phyloP scores from a whole-genome alignment of 1,284 basidiomycete species.

The Marasmius oreades region DNA sequence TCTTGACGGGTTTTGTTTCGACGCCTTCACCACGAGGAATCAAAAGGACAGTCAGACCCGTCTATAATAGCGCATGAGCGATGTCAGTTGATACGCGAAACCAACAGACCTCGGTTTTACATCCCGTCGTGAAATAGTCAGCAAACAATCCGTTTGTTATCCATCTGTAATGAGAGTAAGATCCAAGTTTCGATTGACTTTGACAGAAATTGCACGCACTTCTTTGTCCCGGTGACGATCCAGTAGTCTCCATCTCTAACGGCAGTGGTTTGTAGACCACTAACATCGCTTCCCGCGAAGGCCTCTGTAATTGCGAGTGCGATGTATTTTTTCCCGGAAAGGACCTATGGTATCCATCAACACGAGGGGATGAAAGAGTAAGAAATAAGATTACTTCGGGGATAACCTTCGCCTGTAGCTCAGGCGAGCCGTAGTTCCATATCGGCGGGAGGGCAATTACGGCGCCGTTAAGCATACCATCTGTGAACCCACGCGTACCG shows the following conservation, averaged over 20 bases:
- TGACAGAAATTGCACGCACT: conserved; percentile 34
- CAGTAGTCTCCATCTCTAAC: conserved; percentile 79
- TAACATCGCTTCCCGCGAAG: conserved; percentile 92
- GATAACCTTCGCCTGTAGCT: conserved; percentile 70
- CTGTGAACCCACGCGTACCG: conserved; percentile 81
- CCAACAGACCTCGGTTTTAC: conserved; percentile 55
- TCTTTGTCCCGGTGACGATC: conserved; percentile 89
- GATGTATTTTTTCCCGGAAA: conserved; percentile 81
- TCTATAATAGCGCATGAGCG: conserved; percentile 29
- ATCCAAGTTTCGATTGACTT: not conserved
- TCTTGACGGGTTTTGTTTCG: conserved; percentile 89
- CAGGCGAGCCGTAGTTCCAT: conserved; percentile 82
- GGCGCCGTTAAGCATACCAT: conserved; percentile 66
- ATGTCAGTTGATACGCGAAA: not conserved
- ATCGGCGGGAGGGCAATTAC: conserved; percentile 85
- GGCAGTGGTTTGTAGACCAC: conserved; percentile 82
- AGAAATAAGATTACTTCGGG: conserved; percentile 39
- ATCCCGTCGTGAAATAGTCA: conserved; percentile 78
- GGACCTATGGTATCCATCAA: conserved; percentile 33
- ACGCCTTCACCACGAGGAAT: conserved; percentile 80
- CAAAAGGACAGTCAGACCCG: conserved; percentile 86
- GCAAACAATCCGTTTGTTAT: conserved; percentile 89
- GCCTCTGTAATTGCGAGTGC: conserved; percentile 75
- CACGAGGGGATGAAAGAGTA: not conserved
- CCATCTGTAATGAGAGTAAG: conserved; percentile 51